Conservation (phyloP, 2,329 filamentous ascomycete species). For the Xylaria sp. region DNA sequence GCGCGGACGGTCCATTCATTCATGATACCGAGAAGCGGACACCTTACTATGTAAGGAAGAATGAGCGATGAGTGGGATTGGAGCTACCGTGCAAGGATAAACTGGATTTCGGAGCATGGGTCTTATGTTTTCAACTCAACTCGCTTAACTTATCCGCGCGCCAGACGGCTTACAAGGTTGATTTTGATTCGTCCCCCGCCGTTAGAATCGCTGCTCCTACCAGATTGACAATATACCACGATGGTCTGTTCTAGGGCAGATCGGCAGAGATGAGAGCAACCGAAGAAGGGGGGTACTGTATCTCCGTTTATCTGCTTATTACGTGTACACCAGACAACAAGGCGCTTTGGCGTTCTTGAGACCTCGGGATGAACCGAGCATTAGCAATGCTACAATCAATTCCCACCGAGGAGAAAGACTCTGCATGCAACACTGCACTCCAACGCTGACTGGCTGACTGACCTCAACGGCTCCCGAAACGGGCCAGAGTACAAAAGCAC, state of each 20-base stretch:
- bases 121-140: conserved; percentile 29
- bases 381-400: conserved; percentile 16
- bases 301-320: not conserved
- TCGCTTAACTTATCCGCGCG: conserved; percentile 42
- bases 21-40: conserved; percentile 19
- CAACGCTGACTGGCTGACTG: conserved; percentile 35
- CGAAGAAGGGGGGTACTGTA: not conserved
- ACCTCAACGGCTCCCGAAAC: conserved; percentile 31
- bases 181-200: conserved; percentile 43
- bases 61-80: conserved; percentile 15
- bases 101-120: conserved; percentile 24
- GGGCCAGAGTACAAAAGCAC: conserved; percentile 26
- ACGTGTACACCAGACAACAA: conserved; percentile 1
- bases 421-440: conserved; percentile 36
- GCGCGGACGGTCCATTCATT: conserved; percentile 14
- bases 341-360: conserved; percentile 26
- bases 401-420: conserved; percentile 13
- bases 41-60: conserved; percentile 12
- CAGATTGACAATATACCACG: conserved; percentile 16
- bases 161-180: conserved; percentile 41
- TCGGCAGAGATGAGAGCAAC: conserved; percentile 20
- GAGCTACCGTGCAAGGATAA: conserved; percentile 30
- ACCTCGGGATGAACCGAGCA: conserved; percentile 37
- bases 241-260: conserved; percentile 20
- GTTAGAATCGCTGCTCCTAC: conserved; percentile 36